These are phyloP conservation scores for Setaria italica DNA, from an alignment of 202 grass and related monocot genomes.

Conservation along the genomic window DNA sequence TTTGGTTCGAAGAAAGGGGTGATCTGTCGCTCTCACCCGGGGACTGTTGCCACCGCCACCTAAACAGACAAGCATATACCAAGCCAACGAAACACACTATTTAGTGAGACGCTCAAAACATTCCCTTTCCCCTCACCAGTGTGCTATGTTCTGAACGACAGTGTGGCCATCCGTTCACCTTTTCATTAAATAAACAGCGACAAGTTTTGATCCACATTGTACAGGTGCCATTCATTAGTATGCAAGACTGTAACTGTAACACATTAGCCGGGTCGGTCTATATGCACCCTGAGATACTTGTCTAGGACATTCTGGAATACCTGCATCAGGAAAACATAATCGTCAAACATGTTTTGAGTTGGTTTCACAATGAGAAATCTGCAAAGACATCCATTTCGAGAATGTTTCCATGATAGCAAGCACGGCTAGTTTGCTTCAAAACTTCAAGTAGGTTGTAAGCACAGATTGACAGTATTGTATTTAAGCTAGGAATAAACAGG, in stretches of 20 bases:
- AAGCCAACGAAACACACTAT: background rate
- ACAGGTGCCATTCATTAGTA: background rate
- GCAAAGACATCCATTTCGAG: background rate
- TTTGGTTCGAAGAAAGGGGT: background rate
- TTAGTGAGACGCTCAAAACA: background rate
- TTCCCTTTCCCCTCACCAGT: background rate
- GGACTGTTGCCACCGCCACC: background rate
- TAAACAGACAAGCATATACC: too few species aligned
- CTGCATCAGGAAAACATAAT: slow-evolving; percentile 50
- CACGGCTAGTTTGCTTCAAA: background rate
- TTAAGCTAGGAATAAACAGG: background rate
- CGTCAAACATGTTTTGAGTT: slow-evolving; percentile 1
- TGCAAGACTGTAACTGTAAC: background rate
- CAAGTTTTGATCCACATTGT: background rate
- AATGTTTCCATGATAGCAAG: slow-evolving; percentile 14
- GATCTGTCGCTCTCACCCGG: background rate
- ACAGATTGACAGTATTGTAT: background rate
- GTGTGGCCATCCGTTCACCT: background rate
- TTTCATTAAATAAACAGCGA: slow-evolving; percentile 24
- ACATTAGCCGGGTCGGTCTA: slow-evolving; percentile 46
- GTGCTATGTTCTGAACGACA: background rate
- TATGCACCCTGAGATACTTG: slow-evolving; percentile 70
- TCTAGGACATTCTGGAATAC: slow-evolving; percentile 79
- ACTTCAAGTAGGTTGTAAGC: background rate
- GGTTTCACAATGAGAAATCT: background rate